A percentile compares a stretch with the other conserved stretches of the same genome.
Evolutionary conservation across 305 asterid species (phyloP).

Genomic region (Fraxinus latifolia): DNA sequence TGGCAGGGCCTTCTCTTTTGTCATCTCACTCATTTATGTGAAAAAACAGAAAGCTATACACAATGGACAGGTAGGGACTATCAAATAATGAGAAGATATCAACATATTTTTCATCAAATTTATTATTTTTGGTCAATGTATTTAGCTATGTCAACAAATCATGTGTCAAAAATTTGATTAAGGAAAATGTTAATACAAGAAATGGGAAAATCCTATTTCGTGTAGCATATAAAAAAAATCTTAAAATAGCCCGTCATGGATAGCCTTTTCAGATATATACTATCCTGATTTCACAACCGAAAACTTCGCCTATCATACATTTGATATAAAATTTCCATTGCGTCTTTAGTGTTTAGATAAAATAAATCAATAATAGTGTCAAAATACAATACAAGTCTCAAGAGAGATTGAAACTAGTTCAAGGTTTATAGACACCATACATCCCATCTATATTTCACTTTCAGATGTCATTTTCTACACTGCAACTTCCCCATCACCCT

Average conservation of each 20-base stretch:
- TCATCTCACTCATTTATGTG: constrained; percentile 22
- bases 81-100: background rate
- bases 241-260: background rate
- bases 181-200: background rate
- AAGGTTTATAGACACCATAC: constrained; percentile 32
- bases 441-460: constrained; percentile 50
- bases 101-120: background rate
- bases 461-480: constrained; percentile 41
- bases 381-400: background rate
- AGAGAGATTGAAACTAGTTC: constrained; percentile 41
- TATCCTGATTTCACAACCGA: background rate
- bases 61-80: constrained; percentile 6
- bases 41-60: background rate
- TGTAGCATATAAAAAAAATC: background rate
- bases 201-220: background rate
- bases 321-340: background rate
- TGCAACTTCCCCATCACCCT: constrained; percentile 22
- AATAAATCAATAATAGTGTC: background rate
- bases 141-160: background rate
- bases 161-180: background rate
- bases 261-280: background rate
- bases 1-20: constrained; percentile 31
- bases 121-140: background rate
- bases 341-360: background rate
- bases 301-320: background rate